These are phyloP conservation scores for Trichomonas vaginalis DNA, from an alignment of 208 protist species.

Conservation along the genomic window DNA sequence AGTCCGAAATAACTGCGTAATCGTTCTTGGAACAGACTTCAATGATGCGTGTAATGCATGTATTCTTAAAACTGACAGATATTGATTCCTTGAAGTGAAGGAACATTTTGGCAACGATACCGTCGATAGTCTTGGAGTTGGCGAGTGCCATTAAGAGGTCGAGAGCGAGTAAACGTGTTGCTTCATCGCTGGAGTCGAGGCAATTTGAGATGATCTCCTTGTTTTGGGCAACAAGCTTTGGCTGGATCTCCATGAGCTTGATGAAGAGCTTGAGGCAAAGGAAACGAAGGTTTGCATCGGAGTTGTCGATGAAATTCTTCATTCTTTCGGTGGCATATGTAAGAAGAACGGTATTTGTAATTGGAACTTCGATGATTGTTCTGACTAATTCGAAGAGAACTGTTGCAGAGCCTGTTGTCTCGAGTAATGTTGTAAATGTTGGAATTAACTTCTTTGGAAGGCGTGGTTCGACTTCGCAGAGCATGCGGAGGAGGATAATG, in stretches of 20 bases:
- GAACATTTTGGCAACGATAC: conserved; percentile 6
- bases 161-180: background rate
- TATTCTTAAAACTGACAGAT: background rate
- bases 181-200: background rate
- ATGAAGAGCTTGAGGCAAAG: background rate
- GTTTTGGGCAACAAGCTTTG: background rate
- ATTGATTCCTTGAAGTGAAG: background rate
- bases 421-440: background rate
- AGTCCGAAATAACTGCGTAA: background rate
- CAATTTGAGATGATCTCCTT: background rate
- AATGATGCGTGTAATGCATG: background rate
- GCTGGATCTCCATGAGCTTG: background rate
- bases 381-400: background rate
- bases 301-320: background rate
- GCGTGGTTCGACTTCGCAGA: background rate
- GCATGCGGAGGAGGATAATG: background rate
- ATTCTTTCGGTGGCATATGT: background rate
- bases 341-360: background rate
- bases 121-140: background rate
- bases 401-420: background rate
- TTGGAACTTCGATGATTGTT: conserved; percentile 15
- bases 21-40: background rate
- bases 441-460: background rate
- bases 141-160: background rate
- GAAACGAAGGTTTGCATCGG: background rate